These are phyloP conservation scores for Trypanosoma cruzi DNA, from an alignment of 208 protist genomes.

Conservation along the genomic window DNA sequence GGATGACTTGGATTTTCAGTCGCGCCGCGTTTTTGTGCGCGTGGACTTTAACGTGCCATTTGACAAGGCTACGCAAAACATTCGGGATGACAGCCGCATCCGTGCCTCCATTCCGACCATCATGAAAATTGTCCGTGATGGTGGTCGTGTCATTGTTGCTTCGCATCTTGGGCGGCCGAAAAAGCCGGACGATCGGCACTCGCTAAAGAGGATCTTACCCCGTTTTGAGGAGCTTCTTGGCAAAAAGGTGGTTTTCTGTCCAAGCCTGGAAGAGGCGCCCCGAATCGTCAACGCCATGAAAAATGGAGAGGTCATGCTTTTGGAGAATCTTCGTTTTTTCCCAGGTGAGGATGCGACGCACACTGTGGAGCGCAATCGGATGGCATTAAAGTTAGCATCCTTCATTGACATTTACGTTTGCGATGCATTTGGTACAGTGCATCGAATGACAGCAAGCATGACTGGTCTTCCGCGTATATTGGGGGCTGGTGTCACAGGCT, in stretches of 20 bases:
- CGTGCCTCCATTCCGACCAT: slow-evolving; percentile 97
- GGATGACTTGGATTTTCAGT: slow-evolving; percentile 85
- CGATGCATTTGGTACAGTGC: slow-evolving; percentile 99
- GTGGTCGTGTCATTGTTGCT: slow-evolving; percentile 92
- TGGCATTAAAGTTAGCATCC: slow-evolving; percentile 89
- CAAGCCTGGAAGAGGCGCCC: slow-evolving; percentile 54
- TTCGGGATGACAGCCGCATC: slow-evolving; percentile 97
- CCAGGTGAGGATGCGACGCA: slow-evolving; percentile 97
- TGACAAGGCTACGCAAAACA: slow-evolving; percentile 85
- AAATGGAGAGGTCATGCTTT: slow-evolving; percentile 95
- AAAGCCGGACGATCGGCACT: slow-evolving; percentile 90
- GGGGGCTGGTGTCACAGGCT: slow-evolving; percentile 96
- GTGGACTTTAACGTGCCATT: slow-evolving; percentile 99
- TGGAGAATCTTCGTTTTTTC: slow-evolving; percentile 99
- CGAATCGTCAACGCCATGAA: slow-evolving; percentile 69
- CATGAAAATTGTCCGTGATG: slow-evolving; percentile 93
- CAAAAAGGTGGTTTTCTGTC: slow-evolving; percentile 57
- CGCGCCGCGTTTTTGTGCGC: slow-evolving; percentile 95
- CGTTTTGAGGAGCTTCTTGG: slow-evolving; percentile 91
- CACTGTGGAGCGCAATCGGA: slow-evolving; percentile 52
- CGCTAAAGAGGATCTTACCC: slow-evolving; percentile 92
- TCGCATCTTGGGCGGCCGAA: slow-evolving; percentile 99
- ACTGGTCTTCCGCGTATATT: slow-evolving; percentile 88
- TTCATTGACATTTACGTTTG: slow-evolving; percentile 99
- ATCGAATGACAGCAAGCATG: slow-evolving; percentile 98